Evolutionary conservation across 345 rosid genomes (phyloP), one percentile per base, ranked within the genome.

Genomic region (Limnanthes douglasii): DNA sequence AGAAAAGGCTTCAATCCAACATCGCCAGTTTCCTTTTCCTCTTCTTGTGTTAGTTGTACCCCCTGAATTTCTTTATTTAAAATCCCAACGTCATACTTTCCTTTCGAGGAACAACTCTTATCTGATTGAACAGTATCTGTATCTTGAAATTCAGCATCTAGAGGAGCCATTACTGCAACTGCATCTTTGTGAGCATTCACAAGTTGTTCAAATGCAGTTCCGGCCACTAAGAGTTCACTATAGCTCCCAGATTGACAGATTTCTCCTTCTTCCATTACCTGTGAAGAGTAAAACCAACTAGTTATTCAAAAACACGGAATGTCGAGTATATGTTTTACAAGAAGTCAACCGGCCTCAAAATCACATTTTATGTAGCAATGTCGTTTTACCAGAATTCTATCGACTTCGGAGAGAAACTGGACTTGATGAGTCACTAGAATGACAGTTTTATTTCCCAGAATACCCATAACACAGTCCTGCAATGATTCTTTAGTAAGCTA

Each of bases 381-480:
- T n/a, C 1, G 29, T 34, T 25, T 51, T 66, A 77, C 90, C 80
- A 75, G 37, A 50, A 78, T 68, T 45, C 29, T 56, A 43, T 83
- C 77, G 21, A 72, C 76, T 50, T 42, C 63, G 1, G 86, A 54
- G 39, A 78, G 95, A 50, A 70, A 84, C 27, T 84, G 92, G 31
- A 84, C 86, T 69, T 70, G 95, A 46, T 78, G 95, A 48, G 95
- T 75, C 31, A 78, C 93, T 5, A 84, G 55, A 46, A 84, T 43
- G 41, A 75, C 81, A 14, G 78, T 78, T 60, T 84, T 84, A 15
- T 58, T 55, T 29, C 22, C 49, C 8, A 84, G 39, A 3, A 70
- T 62, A 8, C 43, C 49, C 74, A 68, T 70, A 28, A 84, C 78
- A 52, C 84, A 84, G 16, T 78, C 84, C 93, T 78, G 76, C 53